Evolutionary conservation across 2,329 filamentous ascomycete species (phyloP).

Genomic region (Ambrosiella beaveri): DNA sequence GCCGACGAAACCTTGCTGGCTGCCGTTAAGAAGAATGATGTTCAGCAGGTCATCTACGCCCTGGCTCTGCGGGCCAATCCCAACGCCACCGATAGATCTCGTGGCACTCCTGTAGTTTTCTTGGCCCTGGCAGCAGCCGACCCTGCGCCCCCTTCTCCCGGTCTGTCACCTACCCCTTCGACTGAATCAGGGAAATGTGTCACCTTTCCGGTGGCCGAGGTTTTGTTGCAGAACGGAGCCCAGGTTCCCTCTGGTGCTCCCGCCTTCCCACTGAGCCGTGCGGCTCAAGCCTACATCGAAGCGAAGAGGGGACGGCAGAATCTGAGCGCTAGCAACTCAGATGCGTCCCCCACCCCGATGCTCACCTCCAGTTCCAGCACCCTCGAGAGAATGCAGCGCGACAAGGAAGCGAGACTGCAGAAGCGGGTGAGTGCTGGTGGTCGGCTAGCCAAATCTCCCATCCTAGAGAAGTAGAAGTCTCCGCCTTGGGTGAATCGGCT

Average conservation of each 20-base stretch:
- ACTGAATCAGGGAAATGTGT: constrained; percentile 33
- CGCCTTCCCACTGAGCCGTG: constrained; percentile 65
- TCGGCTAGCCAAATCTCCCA: constrained; percentile 47
- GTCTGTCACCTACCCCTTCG: constrained; percentile 23
- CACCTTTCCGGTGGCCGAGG: constrained; percentile 76
- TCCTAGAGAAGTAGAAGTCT: constrained; percentile 41
- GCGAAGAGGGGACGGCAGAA: constrained; percentile 43
- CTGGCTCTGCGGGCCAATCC: constrained; percentile 74
- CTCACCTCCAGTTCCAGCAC: constrained; percentile 34
- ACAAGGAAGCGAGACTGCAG: constrained; percentile 52
- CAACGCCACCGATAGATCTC: constrained; percentile 69
- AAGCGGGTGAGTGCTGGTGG: constrained; percentile 68
- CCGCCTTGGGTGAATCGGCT: constrained; percentile 15
- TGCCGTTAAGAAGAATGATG: constrained; percentile 90
- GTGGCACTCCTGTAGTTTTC: constrained; percentile 77
- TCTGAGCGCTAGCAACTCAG: constrained; percentile 36
- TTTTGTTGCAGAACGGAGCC: constrained; percentile 85
- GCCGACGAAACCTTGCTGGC: constrained; percentile 80
- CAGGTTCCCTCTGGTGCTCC: constrained; percentile 62
- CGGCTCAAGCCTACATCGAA: constrained; percentile 70
- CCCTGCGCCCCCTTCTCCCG: constrained; percentile 55
- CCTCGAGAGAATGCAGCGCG: constrained; percentile 30
- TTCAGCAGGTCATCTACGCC: constrained; percentile 81
- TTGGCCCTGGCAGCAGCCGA: constrained; percentile 84
- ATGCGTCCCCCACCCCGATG: constrained; percentile 24